Evolutionary conservation across 2,329 filamentous ascomycete species (phyloP).

Genomic region (Madurella fahalii): DNA sequence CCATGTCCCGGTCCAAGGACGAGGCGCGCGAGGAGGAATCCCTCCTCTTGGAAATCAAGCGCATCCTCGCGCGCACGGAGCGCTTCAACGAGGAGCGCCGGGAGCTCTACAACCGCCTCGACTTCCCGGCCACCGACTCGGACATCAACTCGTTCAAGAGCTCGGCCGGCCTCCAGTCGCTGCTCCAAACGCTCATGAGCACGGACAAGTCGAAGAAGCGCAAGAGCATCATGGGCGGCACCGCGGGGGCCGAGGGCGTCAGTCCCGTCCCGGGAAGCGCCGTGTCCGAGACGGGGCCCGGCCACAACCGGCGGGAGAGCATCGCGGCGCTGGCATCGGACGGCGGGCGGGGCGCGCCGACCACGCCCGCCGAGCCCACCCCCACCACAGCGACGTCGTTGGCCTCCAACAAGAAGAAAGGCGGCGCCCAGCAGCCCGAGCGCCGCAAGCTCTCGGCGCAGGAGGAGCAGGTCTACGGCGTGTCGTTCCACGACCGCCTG

Average conservation of each 20-base stretch:
- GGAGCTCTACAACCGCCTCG: constrained; percentile 81
- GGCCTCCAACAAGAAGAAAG: constrained; percentile 47
- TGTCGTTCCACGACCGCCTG: constrained; percentile 80
- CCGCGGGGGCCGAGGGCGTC: constrained; percentile 51
- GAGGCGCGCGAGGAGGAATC: constrained; percentile 92
- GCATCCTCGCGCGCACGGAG: constrained; percentile 83
- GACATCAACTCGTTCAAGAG: constrained; percentile 76
- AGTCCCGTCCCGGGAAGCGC: constrained; percentile 40
- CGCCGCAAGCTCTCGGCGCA: constrained; percentile 68
- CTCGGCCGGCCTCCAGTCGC: constrained; percentile 70
- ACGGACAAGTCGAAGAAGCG: constrained; percentile 89
- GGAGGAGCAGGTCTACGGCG: constrained; percentile 76
- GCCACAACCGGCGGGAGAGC: constrained; percentile 48
- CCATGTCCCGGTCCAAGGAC: constrained; percentile 74
- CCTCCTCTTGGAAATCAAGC: constrained; percentile 82
- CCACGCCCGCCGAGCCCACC: constrained; percentile 33
- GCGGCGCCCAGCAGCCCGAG: constrained; percentile 44
- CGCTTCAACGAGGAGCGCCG: constrained; percentile 82
- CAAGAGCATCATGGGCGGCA: constrained; percentile 60
- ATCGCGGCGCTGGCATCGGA: constrained; percentile 42
- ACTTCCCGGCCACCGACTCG: constrained; percentile 67
- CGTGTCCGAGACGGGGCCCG: constrained; percentile 36
- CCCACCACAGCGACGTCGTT: constrained; percentile 11
- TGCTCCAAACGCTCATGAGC: constrained; percentile 77
- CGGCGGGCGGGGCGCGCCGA: constrained; percentile 36